Percentiles rank a stretch among this genome's conserved stretches.
phyloP scores from a whole-genome alignment of 768 basidiomycete species.

The Omphalotus guepiniiformis region DNA sequence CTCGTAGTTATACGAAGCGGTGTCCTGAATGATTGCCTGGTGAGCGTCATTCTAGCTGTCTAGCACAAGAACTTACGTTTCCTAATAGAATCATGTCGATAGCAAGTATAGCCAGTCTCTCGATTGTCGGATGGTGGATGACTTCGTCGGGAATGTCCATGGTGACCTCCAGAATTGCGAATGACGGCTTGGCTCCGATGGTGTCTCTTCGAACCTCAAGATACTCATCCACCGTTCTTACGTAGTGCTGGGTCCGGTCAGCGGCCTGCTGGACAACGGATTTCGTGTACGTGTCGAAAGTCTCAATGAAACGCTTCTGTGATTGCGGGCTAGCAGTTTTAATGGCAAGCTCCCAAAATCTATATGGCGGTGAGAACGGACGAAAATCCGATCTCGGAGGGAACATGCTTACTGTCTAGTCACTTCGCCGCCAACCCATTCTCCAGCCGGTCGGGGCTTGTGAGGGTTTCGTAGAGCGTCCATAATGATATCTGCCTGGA shows the following conservation, averaged over 20 bases:
- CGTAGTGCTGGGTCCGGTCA: slow-evolving; percentile 18
- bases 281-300: slow-evolving; percentile 25
- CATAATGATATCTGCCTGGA: slow-evolving; percentile 19
- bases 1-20: slow-evolving; percentile 32
- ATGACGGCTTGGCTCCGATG: slow-evolving; percentile 25
- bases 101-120: slow-evolving; percentile 9
- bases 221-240: slow-evolving; percentile 26
- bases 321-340: slow-evolving; percentile 9
- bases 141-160: slow-evolving; percentile 30
- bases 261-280: slow-evolving; percentile 29
- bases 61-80: slow-evolving; percentile 19
- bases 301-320: slow-evolving; percentile 26
- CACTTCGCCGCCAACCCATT: slow-evolving; percentile 27
- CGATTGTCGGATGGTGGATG: slow-evolving; percentile 23
- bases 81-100: slow-evolving; percentile 24
- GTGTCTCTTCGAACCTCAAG: slow-evolving; percentile 27
- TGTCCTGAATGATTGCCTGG: slow-evolving; percentile 20
- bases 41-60: background rate
- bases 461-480: slow-evolving; percentile 26
- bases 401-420: slow-evolving; percentile 22
- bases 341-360: slow-evolving; percentile 23
- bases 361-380: background rate
- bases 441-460: slow-evolving; percentile 21
- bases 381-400: background rate
- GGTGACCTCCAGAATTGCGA: slow-evolving; percentile 24